phyloP scores from a whole-genome alignment of 805 yeast species.

The Maudiozyma serrabonitensis region DNA sequence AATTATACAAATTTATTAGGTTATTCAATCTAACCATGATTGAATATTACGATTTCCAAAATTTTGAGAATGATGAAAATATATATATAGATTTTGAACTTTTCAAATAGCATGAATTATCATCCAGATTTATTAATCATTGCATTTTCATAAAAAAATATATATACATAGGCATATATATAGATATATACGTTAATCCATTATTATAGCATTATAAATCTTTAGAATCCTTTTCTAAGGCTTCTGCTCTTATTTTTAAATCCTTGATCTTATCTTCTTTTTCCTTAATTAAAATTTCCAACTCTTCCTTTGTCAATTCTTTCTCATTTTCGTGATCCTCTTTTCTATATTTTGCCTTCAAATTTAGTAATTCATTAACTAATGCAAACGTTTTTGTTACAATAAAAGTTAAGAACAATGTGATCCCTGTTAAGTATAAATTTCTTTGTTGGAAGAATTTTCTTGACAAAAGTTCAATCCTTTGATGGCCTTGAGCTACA shows the following conservation, averaged over 20 bases:
- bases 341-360: constrained; percentile 44
- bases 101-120: neutral
- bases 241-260: constrained; percentile 63
- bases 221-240: constrained; percentile 47
- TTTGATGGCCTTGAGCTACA: constrained; percentile 34
- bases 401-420: constrained; percentile 79
- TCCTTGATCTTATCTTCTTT: constrained; percentile 57
- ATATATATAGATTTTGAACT: constrained; percentile 20
- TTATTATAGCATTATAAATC: neutral
- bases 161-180: neutral
- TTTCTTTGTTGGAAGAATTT: constrained; percentile 94
- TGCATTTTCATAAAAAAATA: neutral
- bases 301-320: constrained; percentile 23
- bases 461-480: constrained; percentile 81
- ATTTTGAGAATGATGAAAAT: constrained; percentile 12
- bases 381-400: constrained; percentile 75
- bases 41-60: constrained; percentile 19
- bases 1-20: constrained; percentile 12
- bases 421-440: constrained; percentile 90
- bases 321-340: neutral
- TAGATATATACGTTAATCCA: neutral
- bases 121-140: neutral
- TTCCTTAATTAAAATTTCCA: constrained; percentile 42
- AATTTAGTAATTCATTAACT: constrained; percentile 59
- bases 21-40: constrained; percentile 20